These are phyloP conservation scores for Papiliotrema laurentii DNA, from an alignment of 1,284 basidiomycete species.

Conservation along the genomic window DNA sequence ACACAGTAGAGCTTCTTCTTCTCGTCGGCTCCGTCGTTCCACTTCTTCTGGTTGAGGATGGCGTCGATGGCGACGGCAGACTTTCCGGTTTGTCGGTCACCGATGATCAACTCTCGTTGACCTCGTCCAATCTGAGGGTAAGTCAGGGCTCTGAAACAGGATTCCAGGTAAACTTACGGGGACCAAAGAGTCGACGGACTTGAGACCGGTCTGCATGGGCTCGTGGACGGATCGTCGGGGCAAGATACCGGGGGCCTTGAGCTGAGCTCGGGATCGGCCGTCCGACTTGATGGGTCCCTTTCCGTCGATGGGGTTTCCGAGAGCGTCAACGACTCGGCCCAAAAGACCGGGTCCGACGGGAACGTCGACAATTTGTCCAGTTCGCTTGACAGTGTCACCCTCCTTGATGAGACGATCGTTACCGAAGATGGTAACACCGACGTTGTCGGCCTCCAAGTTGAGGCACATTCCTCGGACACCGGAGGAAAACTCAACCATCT, in stretches of 20 bases:
- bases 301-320: constrained; percentile 99
- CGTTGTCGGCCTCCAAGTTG: constrained; percentile 99
- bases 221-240: constrained; percentile 99
- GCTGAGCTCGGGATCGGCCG: constrained; percentile 90
- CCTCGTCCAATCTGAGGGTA: constrained; percentile 79
- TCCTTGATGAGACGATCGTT: constrained; percentile 99
- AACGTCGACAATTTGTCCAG: constrained; percentile 98
- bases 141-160: constrained; percentile 3
- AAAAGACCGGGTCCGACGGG: constrained; percentile 94
- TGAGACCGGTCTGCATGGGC: constrained; percentile 99
- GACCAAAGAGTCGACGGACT: constrained; percentile 99
- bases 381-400: constrained; percentile 99
- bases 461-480: constrained; percentile 98
- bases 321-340: constrained; percentile 97
- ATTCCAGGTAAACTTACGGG: constrained; percentile 50
- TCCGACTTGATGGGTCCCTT: constrained; percentile 93
- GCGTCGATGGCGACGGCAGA: constrained; percentile 95
- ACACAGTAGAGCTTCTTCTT: constrained; percentile 99
- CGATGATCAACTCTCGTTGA: constrained; percentile 99
- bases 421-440: constrained; percentile 99
- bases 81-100: constrained; percentile 99
- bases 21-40: constrained; percentile 97
- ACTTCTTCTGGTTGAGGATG: constrained; percentile 99
- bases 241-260: constrained; percentile 98
- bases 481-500: constrained; percentile 99